Conservation (phyloP, 805 yeast genomes). For the Maudiozyma turicensis region DNA sequence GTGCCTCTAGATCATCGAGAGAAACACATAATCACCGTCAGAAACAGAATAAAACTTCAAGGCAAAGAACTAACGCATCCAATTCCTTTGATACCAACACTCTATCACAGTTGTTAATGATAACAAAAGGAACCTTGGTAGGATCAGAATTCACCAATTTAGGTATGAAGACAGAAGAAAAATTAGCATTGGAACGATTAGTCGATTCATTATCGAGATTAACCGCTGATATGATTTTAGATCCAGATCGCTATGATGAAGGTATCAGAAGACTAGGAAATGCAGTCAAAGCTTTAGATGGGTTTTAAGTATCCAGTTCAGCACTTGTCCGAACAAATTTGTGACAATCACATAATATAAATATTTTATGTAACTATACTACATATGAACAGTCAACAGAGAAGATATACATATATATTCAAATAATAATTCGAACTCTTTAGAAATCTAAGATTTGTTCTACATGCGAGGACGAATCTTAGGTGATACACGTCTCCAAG, state of each 20-base stretch:
- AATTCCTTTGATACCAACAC: conserved; percentile 28
- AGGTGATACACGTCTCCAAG: no score
- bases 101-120: conserved; percentile 29
- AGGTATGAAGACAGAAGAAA: conserved; percentile 67
- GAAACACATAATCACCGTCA: neutral
- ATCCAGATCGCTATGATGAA: conserved; percentile 68
- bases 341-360: no score
- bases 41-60: neutral
- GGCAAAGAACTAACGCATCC: neutral
- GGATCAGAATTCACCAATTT: conserved; percentile 61
- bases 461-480: no score
- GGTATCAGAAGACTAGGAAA: conserved; percentile 72
- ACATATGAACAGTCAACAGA: no score
- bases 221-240: conserved; percentile 84
- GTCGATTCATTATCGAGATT: conserved; percentile 77
- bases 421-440: no score
- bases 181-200: conserved; percentile 70
- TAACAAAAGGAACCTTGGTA: conserved; percentile 34
- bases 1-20: neutral
- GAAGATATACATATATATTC: no score
- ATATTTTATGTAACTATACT: no score
- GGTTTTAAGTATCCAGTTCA: conserved; percentile 35
- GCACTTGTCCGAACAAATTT: no score
- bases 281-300: conserved; percentile 81
- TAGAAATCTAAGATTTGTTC: no score